Conservation (phyloP, 495 filamentous ascomycete genomes). For the Tricharina praecox region DNA sequence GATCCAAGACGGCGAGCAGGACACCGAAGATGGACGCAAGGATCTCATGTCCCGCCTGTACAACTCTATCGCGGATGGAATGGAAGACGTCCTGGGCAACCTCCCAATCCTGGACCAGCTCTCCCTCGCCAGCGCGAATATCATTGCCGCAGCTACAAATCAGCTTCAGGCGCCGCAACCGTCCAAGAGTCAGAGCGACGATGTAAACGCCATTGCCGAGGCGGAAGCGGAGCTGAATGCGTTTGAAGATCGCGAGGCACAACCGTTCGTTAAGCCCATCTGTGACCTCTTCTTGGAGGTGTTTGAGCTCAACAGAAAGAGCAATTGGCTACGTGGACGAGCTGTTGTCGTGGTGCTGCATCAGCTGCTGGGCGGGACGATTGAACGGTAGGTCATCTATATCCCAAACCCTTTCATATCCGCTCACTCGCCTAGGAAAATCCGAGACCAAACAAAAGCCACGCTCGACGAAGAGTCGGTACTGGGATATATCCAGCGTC, state of each 20-base stretch:
- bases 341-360: slow-evolving; percentile 89
- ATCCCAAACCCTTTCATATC: neutral
- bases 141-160: slow-evolving; percentile 72
- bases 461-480: slow-evolving; percentile 62
- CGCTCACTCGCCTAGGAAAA: slow-evolving; percentile 33
- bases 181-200: slow-evolving; percentile 32
- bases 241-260: slow-evolving; percentile 73
- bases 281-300: slow-evolving; percentile 94
- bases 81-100: slow-evolving; percentile 94
- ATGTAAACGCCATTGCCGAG: slow-evolving; percentile 58
- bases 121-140: slow-evolving; percentile 76
- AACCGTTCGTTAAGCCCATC: slow-evolving; percentile 96
- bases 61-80: slow-evolving; percentile 88
- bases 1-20: neutral
- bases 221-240: slow-evolving; percentile 89
- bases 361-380: slow-evolving; percentile 70
- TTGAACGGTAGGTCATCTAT: slow-evolving; percentile 53
- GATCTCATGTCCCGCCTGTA: slow-evolving; percentile 91
- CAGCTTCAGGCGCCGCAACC: slow-evolving; percentile 46
- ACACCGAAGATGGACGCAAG: slow-evolving; percentile 40
- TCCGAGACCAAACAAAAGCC: slow-evolving; percentile 58
- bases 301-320: slow-evolving; percentile 85
- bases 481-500: slow-evolving; percentile 51
- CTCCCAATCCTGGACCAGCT: slow-evolving; percentile 79
- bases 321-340: slow-evolving; percentile 84